These are phyloP conservation scores for Lactarius sanguifluus DNA, from an alignment of 768 basidiomycete genomes.

Conservation along the genomic window DNA sequence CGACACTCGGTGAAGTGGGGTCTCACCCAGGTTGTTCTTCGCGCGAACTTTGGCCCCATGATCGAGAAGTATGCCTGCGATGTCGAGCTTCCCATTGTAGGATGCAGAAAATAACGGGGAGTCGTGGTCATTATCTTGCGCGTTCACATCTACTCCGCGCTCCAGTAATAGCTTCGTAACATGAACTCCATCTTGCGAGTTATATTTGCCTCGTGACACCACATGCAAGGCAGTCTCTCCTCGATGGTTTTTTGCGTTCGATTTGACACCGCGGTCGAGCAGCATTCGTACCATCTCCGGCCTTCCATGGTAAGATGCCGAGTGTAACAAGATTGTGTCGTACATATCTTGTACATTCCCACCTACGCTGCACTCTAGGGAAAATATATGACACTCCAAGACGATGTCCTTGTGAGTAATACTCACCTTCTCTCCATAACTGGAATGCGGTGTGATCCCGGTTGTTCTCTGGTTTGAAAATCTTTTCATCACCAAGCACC, in stretches of 20 bases:
- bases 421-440: not conserved
- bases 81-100: not conserved
- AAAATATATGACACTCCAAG: not conserved
- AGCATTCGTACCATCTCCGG: no score
- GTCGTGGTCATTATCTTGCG: not conserved
- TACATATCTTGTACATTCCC: not conserved
- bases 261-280: no score
- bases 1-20: not conserved
- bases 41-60: not conserved
- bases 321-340: no score
- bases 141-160: not conserved
- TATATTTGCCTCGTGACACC: not conserved
- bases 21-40: not conserved
- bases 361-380: not conserved
- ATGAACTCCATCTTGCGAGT: not conserved
- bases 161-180: not conserved
- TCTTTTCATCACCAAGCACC: not conserved
- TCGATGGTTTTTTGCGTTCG: no score
- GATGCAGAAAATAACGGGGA: not conserved
- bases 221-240: not conserved
- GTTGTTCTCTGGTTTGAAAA: not conserved
- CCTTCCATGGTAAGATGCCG: no score
- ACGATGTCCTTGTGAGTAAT: not conserved
- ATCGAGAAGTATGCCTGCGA: not conserved
- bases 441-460: not conserved